phyloP scores from a whole-genome alignment of 257 asterid species.

The Mentha longifolia region DNA sequence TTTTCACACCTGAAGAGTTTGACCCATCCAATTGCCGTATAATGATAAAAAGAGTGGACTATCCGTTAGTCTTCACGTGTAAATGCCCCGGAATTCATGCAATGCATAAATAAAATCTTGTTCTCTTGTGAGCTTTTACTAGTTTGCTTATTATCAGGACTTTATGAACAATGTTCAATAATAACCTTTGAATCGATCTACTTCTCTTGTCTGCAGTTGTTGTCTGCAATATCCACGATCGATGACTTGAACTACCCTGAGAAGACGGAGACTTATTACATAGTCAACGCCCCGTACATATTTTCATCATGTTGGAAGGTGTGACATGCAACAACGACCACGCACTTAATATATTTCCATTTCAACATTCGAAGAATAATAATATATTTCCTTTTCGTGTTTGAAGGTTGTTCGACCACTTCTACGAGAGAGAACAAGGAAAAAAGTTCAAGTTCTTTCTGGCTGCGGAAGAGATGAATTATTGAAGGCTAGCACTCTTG shows the following conservation, averaged over 20 bases:
- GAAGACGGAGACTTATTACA: slow-evolving; percentile 89
- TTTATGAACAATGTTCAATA: not conserved
- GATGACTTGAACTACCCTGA: slow-evolving; percentile 96
- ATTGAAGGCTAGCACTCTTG: slow-evolving; percentile 47
- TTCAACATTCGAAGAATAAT: not conserved
- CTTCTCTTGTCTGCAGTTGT: slow-evolving; percentile 57
- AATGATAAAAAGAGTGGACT: no score
- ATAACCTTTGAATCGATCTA: not conserved
- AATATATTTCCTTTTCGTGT: not conserved
- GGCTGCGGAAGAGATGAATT: slow-evolving; percentile 64
- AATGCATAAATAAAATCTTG: not conserved
- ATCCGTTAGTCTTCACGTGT: not conserved
- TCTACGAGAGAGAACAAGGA: slow-evolving; percentile 76
- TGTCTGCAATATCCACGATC: slow-evolving; percentile 75
- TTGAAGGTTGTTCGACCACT: slow-evolving; percentile 91
- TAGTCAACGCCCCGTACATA: slow-evolving; percentile 90
- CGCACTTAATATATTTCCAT: slow-evolving; percentile 7
- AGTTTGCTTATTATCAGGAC: not conserved
- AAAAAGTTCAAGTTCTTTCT: slow-evolving; percentile 62
- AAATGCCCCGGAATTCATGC: not conserved
- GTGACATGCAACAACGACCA: slow-evolving; percentile 8
- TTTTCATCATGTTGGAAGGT: slow-evolving; percentile 99
- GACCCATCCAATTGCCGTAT: no score
- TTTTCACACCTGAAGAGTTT: no score
- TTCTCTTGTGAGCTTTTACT: not conserved